These are phyloP conservation scores for Syzygium grande DNA, from an alignment of 345 rosid genomes.

Conservation along the genomic window DNA sequence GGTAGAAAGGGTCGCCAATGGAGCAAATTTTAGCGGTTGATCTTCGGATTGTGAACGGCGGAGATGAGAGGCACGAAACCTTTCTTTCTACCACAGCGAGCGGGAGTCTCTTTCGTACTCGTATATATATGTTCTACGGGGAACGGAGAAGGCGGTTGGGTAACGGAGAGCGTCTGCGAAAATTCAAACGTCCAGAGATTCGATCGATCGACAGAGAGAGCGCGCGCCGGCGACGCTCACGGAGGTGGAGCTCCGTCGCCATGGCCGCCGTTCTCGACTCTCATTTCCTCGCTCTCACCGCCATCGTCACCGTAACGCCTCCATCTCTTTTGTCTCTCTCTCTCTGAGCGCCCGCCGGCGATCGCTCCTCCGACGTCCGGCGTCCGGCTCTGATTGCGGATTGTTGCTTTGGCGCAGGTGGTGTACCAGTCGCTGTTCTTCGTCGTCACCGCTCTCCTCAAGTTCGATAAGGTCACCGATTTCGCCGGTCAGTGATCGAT, in stretches of 20 bases:
- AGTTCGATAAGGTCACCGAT: slow-evolving; percentile 88
- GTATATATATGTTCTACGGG: neutral
- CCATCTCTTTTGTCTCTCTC: neutral
- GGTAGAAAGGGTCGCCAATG: no score
- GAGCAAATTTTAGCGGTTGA: no score
- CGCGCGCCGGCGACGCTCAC: neutral
- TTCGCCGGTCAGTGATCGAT: slow-evolving; percentile 54
- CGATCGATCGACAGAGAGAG: neutral
- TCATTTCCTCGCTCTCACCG: slow-evolving; percentile 69
- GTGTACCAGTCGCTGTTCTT: slow-evolving; percentile 73
- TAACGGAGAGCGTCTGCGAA: neutral
- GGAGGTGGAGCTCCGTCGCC: neutral
- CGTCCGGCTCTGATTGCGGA: neutral
- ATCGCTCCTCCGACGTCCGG: neutral
- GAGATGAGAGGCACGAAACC: no score
- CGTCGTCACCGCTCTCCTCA: slow-evolving; percentile 71
- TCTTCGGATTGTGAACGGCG: no score
- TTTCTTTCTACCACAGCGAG: no score
- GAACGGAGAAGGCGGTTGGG: neutral
- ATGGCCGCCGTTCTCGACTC: slow-evolving; percentile 83
- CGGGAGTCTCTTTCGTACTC: neutral
- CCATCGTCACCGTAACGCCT: slow-evolving; percentile 51
- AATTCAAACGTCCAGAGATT: neutral
- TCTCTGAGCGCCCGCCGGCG: neutral
- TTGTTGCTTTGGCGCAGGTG: slow-evolving; percentile 27